Percentiles rank a stretch among this genome's conserved stretches.
Evolutionary conservation across 192 early-diverging fungal species (phyloP).

Genomic region (Umbelopsis sp.): DNA sequence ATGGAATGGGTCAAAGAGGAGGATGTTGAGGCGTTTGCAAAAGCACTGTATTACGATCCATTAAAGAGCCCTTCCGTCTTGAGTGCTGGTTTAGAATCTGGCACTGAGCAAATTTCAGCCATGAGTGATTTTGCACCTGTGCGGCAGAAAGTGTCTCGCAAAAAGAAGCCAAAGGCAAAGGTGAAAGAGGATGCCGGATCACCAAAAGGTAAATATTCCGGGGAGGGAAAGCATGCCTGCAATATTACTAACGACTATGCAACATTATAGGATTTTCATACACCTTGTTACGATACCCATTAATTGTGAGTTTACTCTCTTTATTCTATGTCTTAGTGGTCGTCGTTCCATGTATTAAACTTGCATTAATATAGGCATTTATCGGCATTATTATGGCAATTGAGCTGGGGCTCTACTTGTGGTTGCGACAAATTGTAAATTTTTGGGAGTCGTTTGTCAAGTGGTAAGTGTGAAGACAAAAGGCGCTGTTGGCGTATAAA

Average conservation of each 20-base stretch:
- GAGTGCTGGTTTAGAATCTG: conserved; percentile 23
- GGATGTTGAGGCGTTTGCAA: conserved; percentile 49
- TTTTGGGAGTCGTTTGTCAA: conserved; percentile 66
- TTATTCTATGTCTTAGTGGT: background rate
- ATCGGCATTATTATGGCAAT: conserved; percentile 61
- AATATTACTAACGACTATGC: background rate
- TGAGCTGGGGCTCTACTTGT: conserved; percentile 63
- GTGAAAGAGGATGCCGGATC: conserved; percentile 26
- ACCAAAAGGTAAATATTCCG: conserved; percentile 12
- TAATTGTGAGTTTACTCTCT: conserved; percentile 46
- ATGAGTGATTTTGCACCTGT: conserved; percentile 55
- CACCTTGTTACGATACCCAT: conserved; percentile 53
- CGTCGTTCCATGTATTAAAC: no score
- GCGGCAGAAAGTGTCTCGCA: conserved; percentile 37
- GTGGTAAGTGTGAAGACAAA: conserved; percentile 44
- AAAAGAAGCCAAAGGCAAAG: conserved; percentile 22
- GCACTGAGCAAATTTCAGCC: conserved; percentile 56
- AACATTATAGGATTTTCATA: conserved; percentile 46
- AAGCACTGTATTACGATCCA: conserved; percentile 48
- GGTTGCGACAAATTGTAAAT: conserved; percentile 61
- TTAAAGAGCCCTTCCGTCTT: conserved; percentile 11
- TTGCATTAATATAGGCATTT: conserved; percentile 32
- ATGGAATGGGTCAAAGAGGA: conserved; percentile 49
- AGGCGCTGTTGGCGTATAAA: background rate
- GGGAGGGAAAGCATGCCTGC: no score